A percentile compares a stretch with the other conserved stretches of the same genome.
Evolutionary conservation across 768 basidiomycete species (phyloP).

Genomic region (Macrocybe gigantea): DNA sequence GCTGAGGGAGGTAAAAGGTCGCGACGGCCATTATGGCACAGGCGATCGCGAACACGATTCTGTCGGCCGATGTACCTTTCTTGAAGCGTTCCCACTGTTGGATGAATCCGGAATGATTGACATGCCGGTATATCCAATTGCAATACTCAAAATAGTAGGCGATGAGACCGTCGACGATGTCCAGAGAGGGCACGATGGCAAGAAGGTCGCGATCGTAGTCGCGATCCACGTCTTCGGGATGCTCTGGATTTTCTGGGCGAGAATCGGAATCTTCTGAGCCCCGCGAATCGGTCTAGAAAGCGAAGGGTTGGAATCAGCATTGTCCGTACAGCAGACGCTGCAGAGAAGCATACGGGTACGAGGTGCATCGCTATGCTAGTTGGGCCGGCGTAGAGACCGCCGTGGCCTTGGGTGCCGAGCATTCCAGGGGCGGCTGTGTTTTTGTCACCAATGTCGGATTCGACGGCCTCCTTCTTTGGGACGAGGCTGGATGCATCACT

Average conservation of each 20-base stretch:
- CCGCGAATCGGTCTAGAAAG: conserved; percentile 34
- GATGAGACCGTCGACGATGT: conserved; percentile 69
- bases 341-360: conserved; percentile 40
- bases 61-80: conserved; percentile 56
- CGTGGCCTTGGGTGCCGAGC: conserved; percentile 50
- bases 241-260: conserved; percentile 50
- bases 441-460: conserved; percentile 41
- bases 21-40: conserved; percentile 73
- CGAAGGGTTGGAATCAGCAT: conserved; percentile 12
- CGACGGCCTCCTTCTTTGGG: conserved; percentile 50
- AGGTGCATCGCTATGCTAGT: conserved; percentile 72
- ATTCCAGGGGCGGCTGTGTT: conserved; percentile 52
- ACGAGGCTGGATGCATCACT: conserved; percentile 32
- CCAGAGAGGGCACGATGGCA: conserved; percentile 54
- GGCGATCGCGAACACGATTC: conserved; percentile 64
- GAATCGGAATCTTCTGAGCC: conserved; percentile 50
- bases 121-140: conserved; percentile 83
- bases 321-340: conserved; percentile 7
- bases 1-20: conserved; percentile 62
- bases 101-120: conserved; percentile 58
- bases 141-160: conserved; percentile 79
- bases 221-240: conserved; percentile 34
- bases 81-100: conserved; percentile 74
- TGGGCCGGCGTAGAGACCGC: conserved; percentile 71
- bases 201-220: conserved; percentile 74